phyloP scores from a whole-genome alignment of 2,329 filamentous ascomycete species.

The Penicillium occitanis region DNA sequence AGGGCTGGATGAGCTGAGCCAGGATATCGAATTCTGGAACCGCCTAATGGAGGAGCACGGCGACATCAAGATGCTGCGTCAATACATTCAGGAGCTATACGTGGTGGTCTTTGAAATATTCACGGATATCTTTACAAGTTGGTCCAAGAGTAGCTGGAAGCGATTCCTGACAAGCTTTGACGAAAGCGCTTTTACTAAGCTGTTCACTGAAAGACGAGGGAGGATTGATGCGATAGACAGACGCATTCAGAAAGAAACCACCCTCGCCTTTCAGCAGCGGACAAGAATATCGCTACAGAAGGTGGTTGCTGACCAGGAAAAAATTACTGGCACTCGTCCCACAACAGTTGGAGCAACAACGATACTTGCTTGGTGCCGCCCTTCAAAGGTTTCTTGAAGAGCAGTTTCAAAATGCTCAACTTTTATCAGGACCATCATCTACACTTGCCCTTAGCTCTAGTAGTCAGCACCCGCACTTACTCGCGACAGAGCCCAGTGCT shows the following conservation, averaged over 20 bases:
- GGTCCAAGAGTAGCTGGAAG: constrained; percentile 14
- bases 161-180: constrained; percentile 2
- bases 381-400: neutral
- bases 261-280: neutral
- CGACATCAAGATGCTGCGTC: constrained; percentile 5
- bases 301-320: neutral
- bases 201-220: neutral
- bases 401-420: neutral
- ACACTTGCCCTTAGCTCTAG: neutral
- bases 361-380: neutral
- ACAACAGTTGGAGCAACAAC: neutral
- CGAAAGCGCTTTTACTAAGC: constrained; percentile 4
- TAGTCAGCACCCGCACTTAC: neutral
- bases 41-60: constrained; percentile 2
- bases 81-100: constrained; percentile 14
- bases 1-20: constrained; percentile 5
- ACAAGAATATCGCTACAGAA: neutral
- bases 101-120: constrained; percentile 11
- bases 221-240: neutral
- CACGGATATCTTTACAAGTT: constrained; percentile 15
- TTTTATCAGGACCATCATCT: neutral
- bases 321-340: neutral
- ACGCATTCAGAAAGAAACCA: neutral
- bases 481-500: neutral
- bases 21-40: neutral